Evolutionary conservation across 129 eudicot genomes (phyloP), one percentile per base, ranked within the genome.

Genomic region (Mikania micrantha): DNA sequence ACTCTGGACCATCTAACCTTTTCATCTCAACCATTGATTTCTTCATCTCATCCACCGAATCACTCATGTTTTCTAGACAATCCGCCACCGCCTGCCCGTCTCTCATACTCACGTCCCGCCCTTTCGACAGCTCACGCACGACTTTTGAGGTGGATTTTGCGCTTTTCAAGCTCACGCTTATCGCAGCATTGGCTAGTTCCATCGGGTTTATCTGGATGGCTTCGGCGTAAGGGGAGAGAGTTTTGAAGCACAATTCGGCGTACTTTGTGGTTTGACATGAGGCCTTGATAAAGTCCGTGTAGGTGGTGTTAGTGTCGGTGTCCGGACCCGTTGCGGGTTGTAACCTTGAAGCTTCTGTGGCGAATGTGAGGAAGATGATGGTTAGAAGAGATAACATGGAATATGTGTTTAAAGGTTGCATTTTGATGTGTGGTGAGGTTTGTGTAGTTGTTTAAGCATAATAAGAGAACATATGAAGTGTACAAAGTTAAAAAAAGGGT

Each of bases 31-130:
- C 71, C 71, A 76, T 45, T 27, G 81, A 76, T 50, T 80, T 66
- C 70, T 72, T 72, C 60, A 80, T 62, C 61, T 76, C 85, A 9
- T 70, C 77, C 42, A 76, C 67, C 0, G 78, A 71, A 67, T 80
- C 85, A 36, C 80, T 54, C 74, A 80, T 70, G 45, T 60, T 32
- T 25, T 80, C 85, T 75, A 80, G 32, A 60, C 81, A 76, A 17
- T 80, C 85, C 25, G 71, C 61, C 34, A 80, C 58, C 5, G 76
- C 85, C 34, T 21, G 44, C 66, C 74, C 81, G 34, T 80, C 81
- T 21, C 38, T 47, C 67, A 47, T 64, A 25, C 78, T 67, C 75
- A 80, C 40, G 42, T 44, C 74, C 28, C 19, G 47, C 32, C 71
- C 78, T 66, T 76, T 76, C 4, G 71, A 21, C 24, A 80, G 28